Percentiles rank a stretch among this genome's conserved stretches.
phyloP scores from a whole-genome alignment of 1,284 basidiomycete species.

The Coriolopsis trogii region DNA sequence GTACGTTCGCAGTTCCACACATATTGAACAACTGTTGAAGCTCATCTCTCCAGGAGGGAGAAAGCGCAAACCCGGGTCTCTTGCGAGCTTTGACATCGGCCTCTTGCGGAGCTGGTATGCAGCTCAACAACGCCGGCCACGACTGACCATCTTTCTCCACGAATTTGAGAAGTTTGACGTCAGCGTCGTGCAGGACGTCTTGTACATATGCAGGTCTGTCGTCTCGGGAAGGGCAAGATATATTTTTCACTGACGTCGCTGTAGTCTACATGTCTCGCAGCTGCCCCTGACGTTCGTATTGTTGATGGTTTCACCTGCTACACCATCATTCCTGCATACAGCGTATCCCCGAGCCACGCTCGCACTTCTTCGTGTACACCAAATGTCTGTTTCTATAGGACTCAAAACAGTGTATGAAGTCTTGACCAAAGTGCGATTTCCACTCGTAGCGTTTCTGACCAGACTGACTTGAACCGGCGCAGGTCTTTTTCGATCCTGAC shows the following conservation, averaged over 20 bases:
- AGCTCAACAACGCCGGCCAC: constrained; percentile 29
- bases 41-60: constrained; percentile 4
- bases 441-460: background rate
- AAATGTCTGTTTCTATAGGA: constrained; percentile 52
- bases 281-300: constrained; percentile 66
- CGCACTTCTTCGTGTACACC: constrained; percentile 55
- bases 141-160: constrained; percentile 61
- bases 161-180: constrained; percentile 73
- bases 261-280: constrained; percentile 43
- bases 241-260: background rate
- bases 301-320: constrained; percentile 54
- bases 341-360: constrained; percentile 61
- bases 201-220: constrained; percentile 64
- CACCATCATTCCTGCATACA: constrained; percentile 58
- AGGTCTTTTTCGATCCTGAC: constrained; percentile 67
- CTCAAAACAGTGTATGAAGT: constrained; percentile 50
- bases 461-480: background rate
- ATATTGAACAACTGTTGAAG: background rate
- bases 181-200: constrained; percentile 60
- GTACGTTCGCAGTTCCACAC: background rate
- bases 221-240: constrained; percentile 25
- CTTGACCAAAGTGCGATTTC: constrained; percentile 46
- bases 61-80: constrained; percentile 51
- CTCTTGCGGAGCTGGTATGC: constrained; percentile 61
- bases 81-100: constrained; percentile 63